Conservation (phyloP, 768 basidiomycete species). For the Kondoa malvinella region DNA sequence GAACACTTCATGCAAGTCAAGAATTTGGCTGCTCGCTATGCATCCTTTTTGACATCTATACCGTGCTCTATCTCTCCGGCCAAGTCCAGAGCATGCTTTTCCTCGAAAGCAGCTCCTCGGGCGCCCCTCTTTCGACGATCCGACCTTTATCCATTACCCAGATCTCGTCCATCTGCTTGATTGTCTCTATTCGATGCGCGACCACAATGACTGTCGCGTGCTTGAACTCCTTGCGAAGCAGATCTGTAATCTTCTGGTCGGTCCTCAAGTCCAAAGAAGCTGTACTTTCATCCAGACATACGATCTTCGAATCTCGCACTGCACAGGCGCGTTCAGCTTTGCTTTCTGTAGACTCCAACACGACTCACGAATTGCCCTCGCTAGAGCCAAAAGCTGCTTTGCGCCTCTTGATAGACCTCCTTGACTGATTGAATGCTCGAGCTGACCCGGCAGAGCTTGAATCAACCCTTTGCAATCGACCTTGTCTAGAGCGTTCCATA, state of each 20-base stretch:
- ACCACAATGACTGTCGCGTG: slow-evolving; percentile 25
- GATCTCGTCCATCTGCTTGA: slow-evolving; percentile 12
- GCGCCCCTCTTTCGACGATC: not conserved
- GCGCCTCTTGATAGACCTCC: not conserved
- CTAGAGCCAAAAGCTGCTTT: slow-evolving; percentile 24
- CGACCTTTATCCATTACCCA: not conserved
- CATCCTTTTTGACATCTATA: too few relatives aligned
- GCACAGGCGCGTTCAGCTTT: not conserved
- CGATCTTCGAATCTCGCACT: slow-evolving; percentile 22
- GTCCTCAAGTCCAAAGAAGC: slow-evolving; percentile 25
- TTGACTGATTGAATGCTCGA: slow-evolving; percentile 5
- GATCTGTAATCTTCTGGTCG: slow-evolving; percentile 21
- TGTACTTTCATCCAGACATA: slow-evolving; percentile 28
- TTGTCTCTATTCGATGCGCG: slow-evolving; percentile 26
- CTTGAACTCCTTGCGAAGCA: slow-evolving; percentile 18
- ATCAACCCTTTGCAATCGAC: slow-evolving; percentile 17
- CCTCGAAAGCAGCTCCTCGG: not conserved
- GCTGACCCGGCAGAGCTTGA: slow-evolving; percentile 13
- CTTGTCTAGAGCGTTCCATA: slow-evolving; percentile 16
- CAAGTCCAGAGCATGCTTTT: too few relatives aligned
- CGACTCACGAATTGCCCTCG: slow-evolving; percentile 21
- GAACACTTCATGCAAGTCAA: too few relatives aligned
- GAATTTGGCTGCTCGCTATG: too few relatives aligned
- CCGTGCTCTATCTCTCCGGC: too few relatives aligned
- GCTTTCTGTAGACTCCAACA: not conserved